These are phyloP conservation scores for Omphalotus guepiniiformis DNA, from an alignment of 768 basidiomycete species.

Conservation along the genomic window DNA sequence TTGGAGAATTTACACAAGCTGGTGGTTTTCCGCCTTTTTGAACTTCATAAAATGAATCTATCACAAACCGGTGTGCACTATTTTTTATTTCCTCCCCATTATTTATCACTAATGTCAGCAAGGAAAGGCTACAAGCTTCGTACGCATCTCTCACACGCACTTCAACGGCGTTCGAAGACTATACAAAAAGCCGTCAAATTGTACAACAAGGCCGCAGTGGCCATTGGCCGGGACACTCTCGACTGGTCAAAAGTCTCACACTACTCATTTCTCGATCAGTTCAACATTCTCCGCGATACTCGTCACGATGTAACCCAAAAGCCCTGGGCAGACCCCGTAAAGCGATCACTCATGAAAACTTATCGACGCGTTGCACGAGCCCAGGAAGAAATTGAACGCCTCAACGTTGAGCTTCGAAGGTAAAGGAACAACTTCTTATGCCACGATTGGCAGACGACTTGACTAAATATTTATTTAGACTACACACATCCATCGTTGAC, in stretches of 20 bases:
- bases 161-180: slow-evolving; percentile 25
- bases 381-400: slow-evolving; percentile 24
- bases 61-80: slow-evolving; percentile 31
- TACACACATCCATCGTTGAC: slow-evolving; percentile 22
- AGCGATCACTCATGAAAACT: slow-evolving; percentile 21
- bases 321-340: slow-evolving; percentile 23
- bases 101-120: too few relatives aligned
- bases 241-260: slow-evolving; percentile 18
- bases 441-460: too few relatives aligned
- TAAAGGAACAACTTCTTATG: too few relatives aligned
- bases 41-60: slow-evolving; percentile 34
- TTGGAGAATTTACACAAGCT: slow-evolving; percentile 30
- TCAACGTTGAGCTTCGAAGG: slow-evolving; percentile 31
- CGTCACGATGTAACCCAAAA: slow-evolving; percentile 21
- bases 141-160: slow-evolving; percentile 28
- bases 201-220: slow-evolving; percentile 26
- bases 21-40: slow-evolving; percentile 30
- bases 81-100: slow-evolving; percentile 1
- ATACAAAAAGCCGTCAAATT: slow-evolving; percentile 25
- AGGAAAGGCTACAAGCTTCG: slow-evolving; percentile 34
- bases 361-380: slow-evolving; percentile 26
- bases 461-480: too few relatives aligned
- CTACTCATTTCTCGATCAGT: slow-evolving; percentile 23
- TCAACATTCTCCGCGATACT: slow-evolving; percentile 27
- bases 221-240: slow-evolving; percentile 14